These are phyloP conservation scores for Staphylotrichum tortipilum DNA, from an alignment of 495 filamentous ascomycete species.

Conservation along the genomic window DNA sequence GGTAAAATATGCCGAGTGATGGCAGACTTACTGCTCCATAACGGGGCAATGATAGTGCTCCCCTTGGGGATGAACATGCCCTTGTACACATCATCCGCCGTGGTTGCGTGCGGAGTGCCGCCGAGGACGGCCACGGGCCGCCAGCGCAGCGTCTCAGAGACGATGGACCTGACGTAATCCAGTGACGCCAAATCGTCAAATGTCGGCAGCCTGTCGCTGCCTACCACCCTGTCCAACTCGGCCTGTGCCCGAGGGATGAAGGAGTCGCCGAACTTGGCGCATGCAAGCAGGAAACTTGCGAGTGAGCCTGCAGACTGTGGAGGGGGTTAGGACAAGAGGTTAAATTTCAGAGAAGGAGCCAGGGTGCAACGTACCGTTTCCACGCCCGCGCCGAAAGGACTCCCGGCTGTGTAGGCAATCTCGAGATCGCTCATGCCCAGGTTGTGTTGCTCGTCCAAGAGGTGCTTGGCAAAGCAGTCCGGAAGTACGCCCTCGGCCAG, in stretches of 20 bases:
- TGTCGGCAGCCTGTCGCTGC: constrained; percentile 39
- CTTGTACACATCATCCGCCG: constrained; percentile 46
- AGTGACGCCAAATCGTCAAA: constrained; percentile 39
- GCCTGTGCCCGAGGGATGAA: constrained; percentile 42
- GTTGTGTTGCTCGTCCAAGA: constrained; percentile 38
- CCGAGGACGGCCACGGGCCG: constrained; percentile 42
- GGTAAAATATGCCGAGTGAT: constrained; percentile 7
- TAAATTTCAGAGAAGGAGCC: no score
- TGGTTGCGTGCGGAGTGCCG: constrained; percentile 51
- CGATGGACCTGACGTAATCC: constrained; percentile 38
- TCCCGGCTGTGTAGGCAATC: constrained; percentile 48
- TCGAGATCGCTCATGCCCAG: constrained; percentile 45
- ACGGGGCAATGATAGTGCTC: constrained; percentile 43
- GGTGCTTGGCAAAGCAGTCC: constrained; percentile 42
- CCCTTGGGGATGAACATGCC: constrained; percentile 46
- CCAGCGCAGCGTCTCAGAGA: constrained; percentile 47
- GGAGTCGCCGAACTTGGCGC: constrained; percentile 41
- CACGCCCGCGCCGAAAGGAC: constrained; percentile 55
- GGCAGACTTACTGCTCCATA: constrained; percentile 36
- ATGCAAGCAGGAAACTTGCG: constrained; percentile 49
- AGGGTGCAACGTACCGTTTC: constrained; percentile 47
- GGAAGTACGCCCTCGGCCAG: constrained; percentile 32
- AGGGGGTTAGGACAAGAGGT: constrained; percentile 14
- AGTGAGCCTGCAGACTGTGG: constrained; percentile 32
- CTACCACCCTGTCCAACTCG: constrained; percentile 49